These are phyloP conservation scores for Mesotaenium endlicherianum DNA, from an alignment of 139 green algal genomes.

Conservation along the genomic window DNA sequence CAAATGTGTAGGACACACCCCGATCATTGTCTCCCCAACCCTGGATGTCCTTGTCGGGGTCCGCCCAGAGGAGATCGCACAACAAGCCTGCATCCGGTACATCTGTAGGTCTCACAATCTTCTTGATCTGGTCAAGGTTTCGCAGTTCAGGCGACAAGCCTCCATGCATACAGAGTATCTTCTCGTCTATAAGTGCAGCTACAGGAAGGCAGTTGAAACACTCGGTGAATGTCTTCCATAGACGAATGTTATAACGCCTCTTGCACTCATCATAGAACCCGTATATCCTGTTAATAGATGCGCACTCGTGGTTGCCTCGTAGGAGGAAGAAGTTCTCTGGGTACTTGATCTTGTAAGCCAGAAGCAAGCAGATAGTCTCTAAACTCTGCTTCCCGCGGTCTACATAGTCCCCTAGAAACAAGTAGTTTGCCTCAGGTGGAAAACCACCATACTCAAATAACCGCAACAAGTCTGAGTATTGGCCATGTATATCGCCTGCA, in stretches of 20 bases:
- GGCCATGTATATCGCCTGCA: constrained; percentile 91
- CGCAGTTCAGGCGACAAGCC: constrained; percentile 98
- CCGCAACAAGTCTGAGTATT: constrained; percentile 95
- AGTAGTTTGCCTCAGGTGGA: constrained; percentile 97
- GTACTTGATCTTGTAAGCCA: constrained; percentile 99
- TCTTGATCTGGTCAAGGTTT: constrained; percentile 96
- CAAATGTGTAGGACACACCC: constrained; percentile 99
- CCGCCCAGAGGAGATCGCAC: constrained; percentile 98
- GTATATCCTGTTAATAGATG: constrained; percentile 99
- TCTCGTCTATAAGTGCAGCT: constrained; percentile 97
- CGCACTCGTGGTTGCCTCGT: constrained; percentile 95
- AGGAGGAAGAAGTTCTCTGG: constrained; percentile 99
- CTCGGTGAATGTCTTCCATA: constrained; percentile 99
- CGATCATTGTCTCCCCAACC: constrained; percentile 98
- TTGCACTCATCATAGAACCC: constrained; percentile 99
- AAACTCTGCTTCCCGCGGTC: constrained; percentile 98
- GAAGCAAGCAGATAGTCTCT: constrained; percentile 97
- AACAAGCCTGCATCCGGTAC: constrained; percentile 96
- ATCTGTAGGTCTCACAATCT: constrained; percentile 90
- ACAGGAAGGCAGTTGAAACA: constrained; percentile 99
- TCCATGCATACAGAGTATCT: constrained; percentile 99
- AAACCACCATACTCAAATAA: constrained; percentile 99
- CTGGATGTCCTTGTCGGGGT: constrained; percentile 97
- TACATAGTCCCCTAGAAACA: constrained; percentile 99
- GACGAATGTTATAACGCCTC: constrained; percentile 92